Percentiles rank a stretch among this genome's conserved stretches.
Conservation (phyloP, 495 filamentous ascomycete species). For the Oleoguttula mirabilis region DNA sequence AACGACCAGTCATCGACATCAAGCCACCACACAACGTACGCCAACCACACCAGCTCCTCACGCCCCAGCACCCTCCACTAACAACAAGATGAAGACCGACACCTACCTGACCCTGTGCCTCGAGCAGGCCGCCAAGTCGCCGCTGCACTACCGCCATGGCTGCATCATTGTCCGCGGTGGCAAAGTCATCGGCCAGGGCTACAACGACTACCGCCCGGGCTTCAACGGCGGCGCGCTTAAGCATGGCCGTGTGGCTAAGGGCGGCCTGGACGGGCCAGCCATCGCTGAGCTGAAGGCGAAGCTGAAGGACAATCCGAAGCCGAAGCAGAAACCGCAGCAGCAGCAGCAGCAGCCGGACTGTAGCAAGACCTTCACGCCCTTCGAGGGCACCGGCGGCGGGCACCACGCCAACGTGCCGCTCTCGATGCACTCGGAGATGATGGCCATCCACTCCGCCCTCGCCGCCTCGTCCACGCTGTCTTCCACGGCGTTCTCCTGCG, state of each 20-base stretch:
- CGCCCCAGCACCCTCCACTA: neutral
- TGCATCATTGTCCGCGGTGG: slow-evolving; percentile 41
- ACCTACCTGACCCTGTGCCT: slow-evolving; percentile 39
- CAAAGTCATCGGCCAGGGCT: slow-evolving; percentile 40
- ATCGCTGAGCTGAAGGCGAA: slow-evolving; percentile 28
- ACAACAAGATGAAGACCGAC: slow-evolving; percentile 29
- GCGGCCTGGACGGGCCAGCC: slow-evolving; percentile 23
- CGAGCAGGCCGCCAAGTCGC: slow-evolving; percentile 39
- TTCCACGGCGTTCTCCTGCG: slow-evolving; percentile 30
- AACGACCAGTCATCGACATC: too few relatives aligned
- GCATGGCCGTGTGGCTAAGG: slow-evolving; percentile 30
- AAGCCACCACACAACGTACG: too few relatives aligned
- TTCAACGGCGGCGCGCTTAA: slow-evolving; percentile 40
- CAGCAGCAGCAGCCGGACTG: neutral
- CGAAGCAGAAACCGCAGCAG: slow-evolving; percentile 21
- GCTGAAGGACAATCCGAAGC: slow-evolving; percentile 14
- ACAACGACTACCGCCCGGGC: slow-evolving; percentile 37
- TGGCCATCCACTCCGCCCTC: slow-evolving; percentile 42
- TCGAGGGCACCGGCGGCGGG: slow-evolving; percentile 24
- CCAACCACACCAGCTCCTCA: neutral
- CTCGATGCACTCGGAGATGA: slow-evolving; percentile 45
- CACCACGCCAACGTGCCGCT: slow-evolving; percentile 32
- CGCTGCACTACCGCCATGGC: slow-evolving; percentile 40
- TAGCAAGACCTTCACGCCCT: slow-evolving; percentile 22
- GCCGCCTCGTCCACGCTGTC: slow-evolving; percentile 33